Evolutionary conservation across 1,284 basidiomycete species (phyloP), one percentile per base, ranked within the genome.

Genomic region (Cryptococcus sp.): DNA sequence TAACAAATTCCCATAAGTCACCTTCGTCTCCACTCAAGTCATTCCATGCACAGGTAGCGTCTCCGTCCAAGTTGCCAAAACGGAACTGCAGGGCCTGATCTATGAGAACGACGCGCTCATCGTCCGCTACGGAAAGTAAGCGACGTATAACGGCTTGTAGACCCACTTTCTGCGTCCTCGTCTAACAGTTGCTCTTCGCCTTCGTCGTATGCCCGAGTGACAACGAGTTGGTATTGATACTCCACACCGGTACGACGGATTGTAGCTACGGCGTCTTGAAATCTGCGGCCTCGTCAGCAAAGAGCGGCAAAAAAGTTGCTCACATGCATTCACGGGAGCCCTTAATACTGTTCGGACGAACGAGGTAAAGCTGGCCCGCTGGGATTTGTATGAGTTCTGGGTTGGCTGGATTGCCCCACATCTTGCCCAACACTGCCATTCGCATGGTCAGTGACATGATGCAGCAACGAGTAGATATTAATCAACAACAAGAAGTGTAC

Each of bases 251-350:
- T 83, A 22, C 94, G 86, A 58, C 96, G 87, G 71, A 99, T 90
- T 20, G 93, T 94, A 13, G 90, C 89, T 79, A 96, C 93, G 8
- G 94, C 94, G 71, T 96, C 93, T 68, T 93, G 92, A 79, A 93
- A 99, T 71, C 93, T 96, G 73, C 23, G 53, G 22, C 11, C 17
- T 20, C 47, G 35, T 52, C 23, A 51, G 53, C 49, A 59, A 55
- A 30, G n/a, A 20, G 47, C 42, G 8, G 7, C 8, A 10, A 49
- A 42, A 53, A 23, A 3, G 43, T 27, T 25, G 83, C 92, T 70
- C 74, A 95, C 93, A 99, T 96, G 91, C 96, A 99, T 83, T 98
- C 95, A 68, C 93, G 83, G 13, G 89, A 89, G 42, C 91, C 90
- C 67, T 95, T 89, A 67, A 96, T 88, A 66, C 88, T 90, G 60